Percentiles rank a stretch among this genome's conserved stretches.
phyloP scores from a whole-genome alignment of 345 rosid species.

The Eutrema heterophyllum region DNA sequence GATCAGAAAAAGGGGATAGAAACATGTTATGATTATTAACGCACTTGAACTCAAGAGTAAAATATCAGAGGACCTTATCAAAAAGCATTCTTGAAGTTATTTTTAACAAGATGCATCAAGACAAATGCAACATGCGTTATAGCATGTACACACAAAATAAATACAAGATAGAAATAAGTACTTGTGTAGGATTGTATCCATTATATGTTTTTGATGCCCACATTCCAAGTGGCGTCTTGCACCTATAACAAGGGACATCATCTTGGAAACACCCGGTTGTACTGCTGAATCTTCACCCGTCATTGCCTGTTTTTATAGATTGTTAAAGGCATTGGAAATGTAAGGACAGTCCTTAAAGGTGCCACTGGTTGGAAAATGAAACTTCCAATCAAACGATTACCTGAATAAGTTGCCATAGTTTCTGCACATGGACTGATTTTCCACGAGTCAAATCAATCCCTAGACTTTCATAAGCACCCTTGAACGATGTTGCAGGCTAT shows the following conservation, averaged over 20 bases:
- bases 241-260: slow-evolving; percentile 64
- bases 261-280: slow-evolving; percentile 50
- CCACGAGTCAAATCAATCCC: slow-evolving; percentile 54
- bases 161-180: slow-evolving; percentile 19
- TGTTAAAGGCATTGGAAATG: neutral
- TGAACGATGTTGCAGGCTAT: slow-evolving; percentile 70
- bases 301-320: slow-evolving; percentile 43
- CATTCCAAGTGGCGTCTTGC: slow-evolving; percentile 71
- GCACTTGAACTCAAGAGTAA: neutral
- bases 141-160: neutral
- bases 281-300: slow-evolving; percentile 55
- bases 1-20: neutral
- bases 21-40: neutral
- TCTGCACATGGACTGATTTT: slow-evolving; percentile 78
- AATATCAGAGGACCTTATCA: neutral
- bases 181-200: slow-evolving; percentile 87
- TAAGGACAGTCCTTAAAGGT: neutral
- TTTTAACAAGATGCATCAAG: neutral
- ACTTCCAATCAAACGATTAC: slow-evolving; percentile 25
- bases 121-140: neutral
- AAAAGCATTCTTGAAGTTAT: neutral
- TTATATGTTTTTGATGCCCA: slow-evolving; percentile 82
- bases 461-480: slow-evolving; percentile 64
- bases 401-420: slow-evolving; percentile 91
- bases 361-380: neutral